These are phyloP conservation scores for Jamesozyma jinghongensis DNA, from an alignment of 805 yeast species.

Conservation along the genomic window DNA sequence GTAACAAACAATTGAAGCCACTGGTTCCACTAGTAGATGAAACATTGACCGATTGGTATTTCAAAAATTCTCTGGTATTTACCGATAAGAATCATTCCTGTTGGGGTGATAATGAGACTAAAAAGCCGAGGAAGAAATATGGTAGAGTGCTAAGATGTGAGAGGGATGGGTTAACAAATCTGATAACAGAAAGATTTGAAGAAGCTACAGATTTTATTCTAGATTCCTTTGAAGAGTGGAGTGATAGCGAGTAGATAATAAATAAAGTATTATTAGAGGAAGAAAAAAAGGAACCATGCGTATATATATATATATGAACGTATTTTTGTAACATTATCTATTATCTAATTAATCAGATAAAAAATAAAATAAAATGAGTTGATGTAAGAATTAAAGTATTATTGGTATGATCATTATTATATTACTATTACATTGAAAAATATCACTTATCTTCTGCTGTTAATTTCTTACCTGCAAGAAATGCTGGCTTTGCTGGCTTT, in stretches of 20 bases:
- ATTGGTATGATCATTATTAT: too few relatives aligned
- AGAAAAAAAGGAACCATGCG: too few relatives aligned
- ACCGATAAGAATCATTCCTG: slow-evolving; percentile 66
- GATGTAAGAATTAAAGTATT: too few relatives aligned
- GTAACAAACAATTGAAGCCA: slow-evolving; percentile 60
- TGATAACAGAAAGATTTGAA: slow-evolving; percentile 71
- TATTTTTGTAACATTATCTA: too few relatives aligned
- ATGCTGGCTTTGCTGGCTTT: slow-evolving; percentile 43
- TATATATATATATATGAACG: too few relatives aligned
- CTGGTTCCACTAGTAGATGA: slow-evolving; percentile 85
- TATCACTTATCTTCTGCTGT: too few relatives aligned
- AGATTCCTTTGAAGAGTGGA: slow-evolving; percentile 67
- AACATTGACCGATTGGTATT: slow-evolving; percentile 84
- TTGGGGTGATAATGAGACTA: slow-evolving; percentile 57
- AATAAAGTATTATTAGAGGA: not conserved
- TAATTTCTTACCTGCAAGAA: slow-evolving; percentile 26
- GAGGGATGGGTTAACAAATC: slow-evolving; percentile 62
- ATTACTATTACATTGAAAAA: too few relatives aligned
- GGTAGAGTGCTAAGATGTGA: slow-evolving; percentile 80
- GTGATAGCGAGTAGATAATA: slow-evolving; percentile 30
- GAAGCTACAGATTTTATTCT: slow-evolving; percentile 79
- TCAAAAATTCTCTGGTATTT: slow-evolving; percentile 73
- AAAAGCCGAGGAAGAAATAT: slow-evolving; percentile 80
- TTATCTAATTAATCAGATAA: too few relatives aligned
- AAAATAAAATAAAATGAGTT: too few relatives aligned